Percentiles rank a stretch among this genome's conserved stretches.
Evolutionary conservation across 345 rosid species (phyloP).

Genomic region (Lumnitzera racemosa): DNA sequence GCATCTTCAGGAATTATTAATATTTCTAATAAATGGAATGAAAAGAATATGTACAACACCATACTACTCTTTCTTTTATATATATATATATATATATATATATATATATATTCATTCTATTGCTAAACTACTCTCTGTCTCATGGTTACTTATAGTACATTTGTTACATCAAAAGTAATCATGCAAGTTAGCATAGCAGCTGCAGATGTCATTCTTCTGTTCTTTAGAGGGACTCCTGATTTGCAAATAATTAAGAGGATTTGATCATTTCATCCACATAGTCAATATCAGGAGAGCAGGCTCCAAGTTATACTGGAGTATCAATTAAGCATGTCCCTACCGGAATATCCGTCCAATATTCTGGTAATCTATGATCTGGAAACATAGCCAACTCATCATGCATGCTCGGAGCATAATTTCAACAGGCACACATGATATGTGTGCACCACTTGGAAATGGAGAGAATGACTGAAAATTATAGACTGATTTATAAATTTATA

Average conservation of each 20-base stretch:
- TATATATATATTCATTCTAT: no score
- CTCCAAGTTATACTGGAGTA: slow-evolving; percentile 17
- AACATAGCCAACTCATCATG: neutral
- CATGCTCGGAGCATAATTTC: neutral
- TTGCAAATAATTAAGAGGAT: slow-evolving; percentile 50
- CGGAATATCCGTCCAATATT: slow-evolving; percentile 56
- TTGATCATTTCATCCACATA: slow-evolving; percentile 29
- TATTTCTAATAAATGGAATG: no score
- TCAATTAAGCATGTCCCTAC: slow-evolving; percentile 58
- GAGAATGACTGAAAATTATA: neutral
- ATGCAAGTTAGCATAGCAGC: slow-evolving; percentile 41
- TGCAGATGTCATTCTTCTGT: slow-evolving; percentile 62
- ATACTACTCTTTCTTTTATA: no score
- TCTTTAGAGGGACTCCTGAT: slow-evolving; percentile 48
- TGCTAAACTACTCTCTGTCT: neutral
- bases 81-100: no score
- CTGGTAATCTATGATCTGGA: slow-evolving; percentile 30
- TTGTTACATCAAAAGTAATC: slow-evolving; percentile 1
- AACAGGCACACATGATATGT: neutral
- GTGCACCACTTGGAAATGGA: neutral
- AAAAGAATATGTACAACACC: no score
- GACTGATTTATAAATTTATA: no score
- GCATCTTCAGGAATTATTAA: no score
- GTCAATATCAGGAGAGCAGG: slow-evolving; percentile 10
- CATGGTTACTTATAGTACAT: neutral